A percentile compares a stretch with the other conserved stretches of the same genome.
phyloP scores from a whole-genome alignment of 441 rosid genomes.

The Adansonia rubrostipa region DNA sequence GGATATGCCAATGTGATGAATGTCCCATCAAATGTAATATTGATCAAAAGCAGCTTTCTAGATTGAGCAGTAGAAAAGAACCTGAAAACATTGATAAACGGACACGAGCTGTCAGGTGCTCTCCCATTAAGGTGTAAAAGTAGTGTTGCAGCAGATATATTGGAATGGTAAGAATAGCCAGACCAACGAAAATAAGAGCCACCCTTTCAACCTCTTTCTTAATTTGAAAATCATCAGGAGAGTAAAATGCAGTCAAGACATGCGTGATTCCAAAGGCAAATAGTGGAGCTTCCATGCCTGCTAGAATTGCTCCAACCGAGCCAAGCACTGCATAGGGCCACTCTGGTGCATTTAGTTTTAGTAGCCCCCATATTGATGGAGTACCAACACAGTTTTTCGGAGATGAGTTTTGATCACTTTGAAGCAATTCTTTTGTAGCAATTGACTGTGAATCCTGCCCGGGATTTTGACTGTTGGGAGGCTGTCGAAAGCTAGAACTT shows the following conservation, averaged over 20 bases:
- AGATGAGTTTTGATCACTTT: slow-evolving; percentile 28
- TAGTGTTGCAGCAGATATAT: slow-evolving; percentile 67
- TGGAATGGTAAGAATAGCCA: slow-evolving; percentile 57
- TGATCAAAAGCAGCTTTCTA: too few relatives aligned
- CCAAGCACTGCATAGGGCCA: slow-evolving; percentile 83
- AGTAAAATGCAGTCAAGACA: slow-evolving; percentile 62
- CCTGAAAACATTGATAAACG: too few relatives aligned
- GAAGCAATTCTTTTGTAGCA: slow-evolving; percentile 9
- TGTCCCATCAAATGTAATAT: too few relatives aligned
- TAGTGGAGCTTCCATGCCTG: slow-evolving; percentile 46
- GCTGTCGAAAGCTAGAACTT: slow-evolving; percentile 48
- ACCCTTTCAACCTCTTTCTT: slow-evolving; percentile 51
- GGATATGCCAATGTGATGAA: too few relatives aligned
- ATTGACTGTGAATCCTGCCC: slow-evolving; percentile 27
- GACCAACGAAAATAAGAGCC: slow-evolving; percentile 50
- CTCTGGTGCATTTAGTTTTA: slow-evolving; percentile 72
- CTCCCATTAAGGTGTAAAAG: slow-evolving; percentile 76
- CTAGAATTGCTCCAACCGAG: slow-evolving; percentile 63
- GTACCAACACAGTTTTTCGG: slow-evolving; percentile 7
- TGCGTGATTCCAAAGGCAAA: slow-evolving; percentile 75
- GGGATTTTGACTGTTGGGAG: slow-evolving; percentile 34
- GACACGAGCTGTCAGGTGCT: slow-evolving; percentile 31
- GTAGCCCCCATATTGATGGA: slow-evolving; percentile 57
- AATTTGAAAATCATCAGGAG: slow-evolving; percentile 43
- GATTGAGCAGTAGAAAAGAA: too few relatives aligned